phyloP scores from a whole-genome alignment of 345 rosid genomes.

The Hibiscus mutabilis region DNA sequence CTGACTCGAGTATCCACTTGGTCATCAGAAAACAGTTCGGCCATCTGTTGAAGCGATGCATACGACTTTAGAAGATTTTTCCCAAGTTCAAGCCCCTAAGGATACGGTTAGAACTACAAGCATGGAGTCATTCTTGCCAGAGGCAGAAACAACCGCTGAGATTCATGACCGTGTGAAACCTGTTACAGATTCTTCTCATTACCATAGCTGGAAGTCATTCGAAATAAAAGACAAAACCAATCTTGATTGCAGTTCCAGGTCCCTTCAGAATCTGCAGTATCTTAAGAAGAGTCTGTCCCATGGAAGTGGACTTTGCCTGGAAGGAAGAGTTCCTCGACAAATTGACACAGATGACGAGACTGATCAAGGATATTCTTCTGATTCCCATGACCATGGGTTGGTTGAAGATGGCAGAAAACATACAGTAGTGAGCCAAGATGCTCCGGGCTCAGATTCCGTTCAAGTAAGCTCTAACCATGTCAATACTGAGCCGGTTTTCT shows the following conservation, averaged over 20 bases:
- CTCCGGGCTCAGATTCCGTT: slow-evolving; percentile 32
- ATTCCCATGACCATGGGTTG: slow-evolving; percentile 39
- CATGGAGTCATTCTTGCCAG: slow-evolving; percentile 24
- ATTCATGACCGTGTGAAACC: slow-evolving; percentile 22
- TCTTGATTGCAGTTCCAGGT: slow-evolving; percentile 17
- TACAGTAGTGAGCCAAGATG: slow-evolving; percentile 25
- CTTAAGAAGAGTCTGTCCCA: slow-evolving; percentile 73
- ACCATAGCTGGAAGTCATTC: slow-evolving; percentile 48
- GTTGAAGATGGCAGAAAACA: slow-evolving; percentile 24
- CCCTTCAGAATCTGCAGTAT: slow-evolving; percentile 13
- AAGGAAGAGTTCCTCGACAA: slow-evolving; percentile 30
- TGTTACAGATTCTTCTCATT: slow-evolving; percentile 18
- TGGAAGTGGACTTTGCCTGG: slow-evolving; percentile 50
- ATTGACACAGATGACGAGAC: slow-evolving; percentile 39
- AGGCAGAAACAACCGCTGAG: slow-evolving; percentile 24
- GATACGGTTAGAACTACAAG: slow-evolving; percentile 24
- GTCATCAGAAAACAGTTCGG: slow-evolving; percentile 32
- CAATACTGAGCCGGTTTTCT: slow-evolving; percentile 44
- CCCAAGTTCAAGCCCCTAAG: slow-evolving; percentile 31
- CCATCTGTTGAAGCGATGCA: slow-evolving; percentile 36
- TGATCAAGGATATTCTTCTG: slow-evolving; percentile 42
- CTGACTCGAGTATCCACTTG: slow-evolving; percentile 13
- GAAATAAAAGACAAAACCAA: slow-evolving; percentile 33
- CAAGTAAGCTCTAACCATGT: slow-evolving; percentile 37
- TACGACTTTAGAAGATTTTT: slow-evolving; percentile 29